Evolutionary conservation across 1,284 basidiomycete species (phyloP).

Genomic region (Kwoniella shivajii): DNA sequence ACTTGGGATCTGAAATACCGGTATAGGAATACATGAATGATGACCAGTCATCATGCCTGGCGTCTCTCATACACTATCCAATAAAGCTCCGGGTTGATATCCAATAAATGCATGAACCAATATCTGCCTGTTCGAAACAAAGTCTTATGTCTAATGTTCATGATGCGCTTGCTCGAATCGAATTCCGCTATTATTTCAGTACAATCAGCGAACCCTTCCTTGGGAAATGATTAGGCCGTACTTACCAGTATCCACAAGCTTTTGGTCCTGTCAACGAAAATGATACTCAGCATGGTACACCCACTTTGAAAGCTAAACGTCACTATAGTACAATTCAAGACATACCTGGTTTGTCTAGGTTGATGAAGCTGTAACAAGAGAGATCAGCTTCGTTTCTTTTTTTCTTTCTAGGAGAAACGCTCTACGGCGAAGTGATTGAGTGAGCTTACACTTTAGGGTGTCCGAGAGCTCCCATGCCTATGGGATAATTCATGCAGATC

Average conservation of each 20-base stretch:
- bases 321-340: too few species aligned
- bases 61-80: too few species aligned
- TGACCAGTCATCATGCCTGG: too few species aligned
- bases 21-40: too few species aligned
- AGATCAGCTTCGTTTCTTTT: not conserved
- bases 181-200: conserved; percentile 64
- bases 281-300: not conserved
- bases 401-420: not conserved
- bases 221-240: conserved; percentile 21
- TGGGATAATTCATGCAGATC: not conserved
- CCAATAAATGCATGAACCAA: too few species aligned
- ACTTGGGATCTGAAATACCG: not conserved
- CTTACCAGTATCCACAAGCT: conserved; percentile 72
- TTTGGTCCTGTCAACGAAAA: conserved; percentile 36
- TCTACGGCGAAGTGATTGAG: not conserved
- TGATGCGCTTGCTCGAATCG: conserved; percentile 72
- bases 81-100: too few species aligned
- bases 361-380: conserved; percentile 65
- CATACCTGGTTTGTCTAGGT: conserved; percentile 81
- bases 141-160: conserved; percentile 56
- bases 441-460: conserved; percentile 77
- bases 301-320: too few species aligned
- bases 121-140: too few species aligned
- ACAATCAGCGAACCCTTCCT: conserved; percentile 17
- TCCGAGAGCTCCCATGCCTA: conserved; percentile 92